Evolutionary conservation across 805 yeast species (phyloP).

Genomic region (Lachancea fermentati): DNA sequence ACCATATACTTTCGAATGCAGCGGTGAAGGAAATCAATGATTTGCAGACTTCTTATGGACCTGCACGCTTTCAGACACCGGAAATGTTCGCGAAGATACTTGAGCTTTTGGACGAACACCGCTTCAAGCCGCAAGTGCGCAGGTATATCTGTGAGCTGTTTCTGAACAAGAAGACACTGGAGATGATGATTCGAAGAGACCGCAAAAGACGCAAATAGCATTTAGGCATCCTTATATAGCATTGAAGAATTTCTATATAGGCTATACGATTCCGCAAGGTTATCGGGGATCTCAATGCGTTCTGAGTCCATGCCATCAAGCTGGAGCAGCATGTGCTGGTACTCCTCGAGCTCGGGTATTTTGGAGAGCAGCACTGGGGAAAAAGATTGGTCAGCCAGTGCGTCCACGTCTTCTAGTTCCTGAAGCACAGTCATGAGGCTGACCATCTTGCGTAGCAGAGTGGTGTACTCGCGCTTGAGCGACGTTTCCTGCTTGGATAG

Average conservation of each 20-base stretch:
- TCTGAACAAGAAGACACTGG: slow-evolving; percentile 48
- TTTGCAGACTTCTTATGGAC: slow-evolving; percentile 46
- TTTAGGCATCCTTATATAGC: slow-evolving; percentile 22
- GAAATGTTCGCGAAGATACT: slow-evolving; percentile 49
- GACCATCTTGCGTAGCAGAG: slow-evolving; percentile 27
- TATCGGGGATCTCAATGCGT: slow-evolving; percentile 21
- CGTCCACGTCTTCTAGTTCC: slow-evolving; percentile 12
- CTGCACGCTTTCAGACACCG: slow-evolving; percentile 46
- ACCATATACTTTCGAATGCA: slow-evolving; percentile 45
- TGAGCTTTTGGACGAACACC: slow-evolving; percentile 49
- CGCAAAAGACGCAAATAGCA: background rate
- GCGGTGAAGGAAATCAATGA: slow-evolving; percentile 54
- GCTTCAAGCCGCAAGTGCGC: slow-evolving; percentile 57
- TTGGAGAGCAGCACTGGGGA: slow-evolving; percentile 14
- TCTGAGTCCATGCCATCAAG: slow-evolving; percentile 4
- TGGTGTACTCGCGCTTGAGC: slow-evolving; percentile 29
- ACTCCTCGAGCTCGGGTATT: slow-evolving; percentile 26
- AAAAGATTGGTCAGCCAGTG: slow-evolving; percentile 9
- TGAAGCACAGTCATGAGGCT: slow-evolving; percentile 22
- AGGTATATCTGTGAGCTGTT: slow-evolving; percentile 62
- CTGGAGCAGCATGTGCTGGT: slow-evolving; percentile 15
- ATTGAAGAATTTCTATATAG: slow-evolving; percentile 26
- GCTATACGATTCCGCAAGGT: slow-evolving; percentile 23
- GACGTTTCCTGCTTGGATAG: slow-evolving; percentile 27
- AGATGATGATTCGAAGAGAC: slow-evolving; percentile 43